These are phyloP conservation scores for Macrocystidia cucumis DNA, from an alignment of 1,284 basidiomycete genomes.

Conservation along the genomic window DNA sequence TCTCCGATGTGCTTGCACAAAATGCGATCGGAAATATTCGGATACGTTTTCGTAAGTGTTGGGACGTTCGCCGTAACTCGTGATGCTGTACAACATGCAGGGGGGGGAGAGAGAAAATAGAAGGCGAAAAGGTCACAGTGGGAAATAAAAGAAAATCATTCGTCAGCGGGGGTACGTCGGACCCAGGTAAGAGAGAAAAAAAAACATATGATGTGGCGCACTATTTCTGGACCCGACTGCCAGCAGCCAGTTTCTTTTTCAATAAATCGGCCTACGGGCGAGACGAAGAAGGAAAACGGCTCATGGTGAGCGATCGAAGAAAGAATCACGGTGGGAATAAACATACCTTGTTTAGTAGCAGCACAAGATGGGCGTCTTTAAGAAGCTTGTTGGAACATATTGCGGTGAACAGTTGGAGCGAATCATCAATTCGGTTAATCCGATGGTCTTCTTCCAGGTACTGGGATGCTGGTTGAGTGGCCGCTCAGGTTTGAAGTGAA, in stretches of 20 bases:
- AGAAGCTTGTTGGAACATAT: conserved; percentile 71
- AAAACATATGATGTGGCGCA: conserved; percentile 25
- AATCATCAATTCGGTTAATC: conserved; percentile 74
- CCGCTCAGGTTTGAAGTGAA: conserved; percentile 7
- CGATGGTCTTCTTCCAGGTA: conserved; percentile 75
- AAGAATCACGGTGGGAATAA: conserved; percentile 6
- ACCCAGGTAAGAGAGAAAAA: not conserved
- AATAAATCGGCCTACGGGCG: conserved; percentile 51
- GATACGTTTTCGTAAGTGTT: conserved; percentile 67
- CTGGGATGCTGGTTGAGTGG: conserved; percentile 24
- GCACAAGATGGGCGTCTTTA: conserved; percentile 61
- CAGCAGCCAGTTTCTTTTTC: conserved; percentile 55
- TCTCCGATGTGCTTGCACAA: conserved; percentile 62
- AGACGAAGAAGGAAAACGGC: conserved; percentile 5
- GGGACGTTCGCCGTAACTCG: conserved; percentile 67
- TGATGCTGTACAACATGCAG: too few relatives aligned
- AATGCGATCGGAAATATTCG: conserved; percentile 74
- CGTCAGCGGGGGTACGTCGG: not conserved
- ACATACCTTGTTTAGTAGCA: conserved; percentile 69
- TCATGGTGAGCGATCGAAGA: conserved; percentile 6
- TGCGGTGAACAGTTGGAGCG: conserved; percentile 65
- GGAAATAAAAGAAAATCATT: conserved; percentile 4
- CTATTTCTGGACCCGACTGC: conserved; percentile 65
- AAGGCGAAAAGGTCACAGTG: too few relatives aligned
- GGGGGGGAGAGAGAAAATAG: not conserved